Evolutionary conservation across 495 filamentous ascomycete species (phyloP).

Genomic region (Hypoxylon trugodes): DNA sequence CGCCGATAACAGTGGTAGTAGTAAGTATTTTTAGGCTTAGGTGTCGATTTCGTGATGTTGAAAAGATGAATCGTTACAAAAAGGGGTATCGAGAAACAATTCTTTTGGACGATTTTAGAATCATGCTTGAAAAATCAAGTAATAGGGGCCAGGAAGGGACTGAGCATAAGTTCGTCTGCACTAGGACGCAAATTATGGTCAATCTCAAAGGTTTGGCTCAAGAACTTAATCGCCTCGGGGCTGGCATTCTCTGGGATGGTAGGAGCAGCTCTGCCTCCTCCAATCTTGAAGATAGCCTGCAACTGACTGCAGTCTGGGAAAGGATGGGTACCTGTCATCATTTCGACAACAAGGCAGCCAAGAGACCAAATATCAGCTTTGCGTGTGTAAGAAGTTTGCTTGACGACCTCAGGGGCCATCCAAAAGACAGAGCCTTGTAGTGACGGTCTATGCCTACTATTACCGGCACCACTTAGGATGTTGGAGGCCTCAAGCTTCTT

Average conservation of each 20-base stretch:
- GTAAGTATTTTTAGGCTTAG: too few species aligned
- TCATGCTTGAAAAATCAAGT: constrained; percentile 30
- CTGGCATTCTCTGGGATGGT: constrained; percentile 89
- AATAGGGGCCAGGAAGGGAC: constrained; percentile 80
- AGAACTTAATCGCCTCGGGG: constrained; percentile 83
- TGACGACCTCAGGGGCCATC: constrained; percentile 99
- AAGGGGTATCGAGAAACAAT: constrained; percentile 34
- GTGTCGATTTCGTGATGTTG: constrained; percentile 6
- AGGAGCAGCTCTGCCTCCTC: constrained; percentile 82
- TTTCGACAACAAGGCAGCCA: constrained; percentile 96
- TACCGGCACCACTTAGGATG: constrained; percentile 56
- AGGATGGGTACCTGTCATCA: constrained; percentile 97
- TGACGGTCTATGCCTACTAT: constrained; percentile 85
- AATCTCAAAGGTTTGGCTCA: constrained; percentile 90
- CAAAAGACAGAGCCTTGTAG: constrained; percentile 98
- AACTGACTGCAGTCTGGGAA: constrained; percentile 97
- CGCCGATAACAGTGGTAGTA: too few species aligned
- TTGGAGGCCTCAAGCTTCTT: constrained; percentile 91
- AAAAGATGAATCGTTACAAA: constrained; percentile 7
- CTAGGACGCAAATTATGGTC: constrained; percentile 91
- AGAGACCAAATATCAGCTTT: constrained; percentile 99
- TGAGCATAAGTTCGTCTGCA: constrained; percentile 86
- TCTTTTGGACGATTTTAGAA: constrained; percentile 1
- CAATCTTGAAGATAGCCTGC: constrained; percentile 99
- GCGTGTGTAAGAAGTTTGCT: constrained; percentile 95